Conservation (phyloP, 176 grass and related monocot genomes). For the Chloris gayana region DNA sequence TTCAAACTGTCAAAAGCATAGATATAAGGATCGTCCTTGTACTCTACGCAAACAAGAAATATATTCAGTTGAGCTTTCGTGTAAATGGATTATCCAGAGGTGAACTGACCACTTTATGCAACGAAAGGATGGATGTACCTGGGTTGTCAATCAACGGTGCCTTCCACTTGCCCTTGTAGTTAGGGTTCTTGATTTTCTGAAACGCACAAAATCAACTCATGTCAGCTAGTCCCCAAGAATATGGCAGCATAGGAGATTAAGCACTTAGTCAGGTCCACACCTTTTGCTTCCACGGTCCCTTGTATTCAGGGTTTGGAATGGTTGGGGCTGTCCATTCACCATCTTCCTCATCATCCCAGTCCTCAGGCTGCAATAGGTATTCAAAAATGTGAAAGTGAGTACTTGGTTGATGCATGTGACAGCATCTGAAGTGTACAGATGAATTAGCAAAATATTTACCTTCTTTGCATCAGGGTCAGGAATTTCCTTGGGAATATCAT, state of each 20-base stretch:
- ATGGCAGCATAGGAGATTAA: background rate
- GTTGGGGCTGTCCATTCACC: slow-evolving; percentile 92
- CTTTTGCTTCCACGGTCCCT: slow-evolving; percentile 91
- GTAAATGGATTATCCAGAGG: background rate
- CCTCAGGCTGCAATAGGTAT: slow-evolving; percentile 68
- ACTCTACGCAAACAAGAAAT: slow-evolving; percentile 48
- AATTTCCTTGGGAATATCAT: slow-evolving; percentile 88
- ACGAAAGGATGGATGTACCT: slow-evolving; percentile 48
- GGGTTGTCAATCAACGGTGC: slow-evolving; percentile 94
- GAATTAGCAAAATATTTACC: slow-evolving; percentile 36
- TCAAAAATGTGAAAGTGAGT: background rate
- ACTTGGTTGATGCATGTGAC: background rate
- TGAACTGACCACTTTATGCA: background rate
- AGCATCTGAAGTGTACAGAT: background rate
- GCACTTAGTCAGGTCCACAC: slow-evolving; percentile 25
- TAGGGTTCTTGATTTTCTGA: slow-evolving; percentile 97
- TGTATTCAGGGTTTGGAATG: slow-evolving; percentile 93
- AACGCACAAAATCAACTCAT: background rate
- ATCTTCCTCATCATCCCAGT: slow-evolving; percentile 97
- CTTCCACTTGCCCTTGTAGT: slow-evolving; percentile 96
- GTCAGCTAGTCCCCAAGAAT: background rate
- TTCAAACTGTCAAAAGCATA: slow-evolving; percentile 80
- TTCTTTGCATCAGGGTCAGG: slow-evolving; percentile 83
- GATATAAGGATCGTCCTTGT: slow-evolving; percentile 79
- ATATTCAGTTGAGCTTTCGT: background rate